phyloP scores from a whole-genome alignment of 2,329 filamentous ascomycete genomes.

The Harringtonia lauricola region DNA sequence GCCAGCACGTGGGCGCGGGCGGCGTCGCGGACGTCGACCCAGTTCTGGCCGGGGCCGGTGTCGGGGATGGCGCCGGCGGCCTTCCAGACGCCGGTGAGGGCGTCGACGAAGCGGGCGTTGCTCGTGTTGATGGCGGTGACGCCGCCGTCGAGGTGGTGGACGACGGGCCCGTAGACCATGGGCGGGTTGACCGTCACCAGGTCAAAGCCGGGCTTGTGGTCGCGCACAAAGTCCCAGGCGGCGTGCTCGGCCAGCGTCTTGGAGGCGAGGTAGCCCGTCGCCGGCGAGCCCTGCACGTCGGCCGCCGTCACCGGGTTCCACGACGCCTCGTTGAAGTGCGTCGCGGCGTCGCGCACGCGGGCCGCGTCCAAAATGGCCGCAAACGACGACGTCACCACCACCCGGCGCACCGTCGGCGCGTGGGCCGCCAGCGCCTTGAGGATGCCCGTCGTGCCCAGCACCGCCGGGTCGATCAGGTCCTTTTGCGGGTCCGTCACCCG shows the following conservation, averaged over 20 bases:
- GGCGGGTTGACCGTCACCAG: constrained; percentile 44
- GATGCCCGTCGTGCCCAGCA: constrained; percentile 55
- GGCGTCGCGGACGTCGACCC: constrained; percentile 46
- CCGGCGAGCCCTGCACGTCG: constrained; percentile 22
- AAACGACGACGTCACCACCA: constrained; percentile 52
- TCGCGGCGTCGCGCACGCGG: constrained; percentile 24
- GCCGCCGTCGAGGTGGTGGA: constrained; percentile 32
- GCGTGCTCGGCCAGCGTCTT: constrained; percentile 42
- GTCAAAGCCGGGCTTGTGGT: constrained; percentile 33
- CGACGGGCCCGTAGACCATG: constrained; percentile 42
- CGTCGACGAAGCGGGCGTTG: constrained; percentile 23
- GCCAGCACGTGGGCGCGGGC: constrained; percentile 41
- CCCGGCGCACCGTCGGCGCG: constrained; percentile 52
- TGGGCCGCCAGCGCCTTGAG: constrained; percentile 55
- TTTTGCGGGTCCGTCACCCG: constrained; percentile 36
- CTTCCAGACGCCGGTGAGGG: constrained; percentile 40
- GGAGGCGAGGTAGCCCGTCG: constrained; percentile 36
- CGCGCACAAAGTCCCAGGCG: constrained; percentile 38
- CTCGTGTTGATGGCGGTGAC: constrained; percentile 27
- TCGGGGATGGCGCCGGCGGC: constrained; percentile 23
- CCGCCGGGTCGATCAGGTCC: constrained; percentile 46
- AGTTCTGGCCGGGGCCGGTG: constrained; percentile 30
- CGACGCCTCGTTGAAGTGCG: constrained; percentile 28
- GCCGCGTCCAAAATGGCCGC: constrained; percentile 35
- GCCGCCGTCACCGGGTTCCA: constrained; percentile 38